Evolutionary conservation across 805 yeast species (phyloP), one percentile per base, ranked within the genome.

Genomic region (Nakazawaea pomicola): DNA sequence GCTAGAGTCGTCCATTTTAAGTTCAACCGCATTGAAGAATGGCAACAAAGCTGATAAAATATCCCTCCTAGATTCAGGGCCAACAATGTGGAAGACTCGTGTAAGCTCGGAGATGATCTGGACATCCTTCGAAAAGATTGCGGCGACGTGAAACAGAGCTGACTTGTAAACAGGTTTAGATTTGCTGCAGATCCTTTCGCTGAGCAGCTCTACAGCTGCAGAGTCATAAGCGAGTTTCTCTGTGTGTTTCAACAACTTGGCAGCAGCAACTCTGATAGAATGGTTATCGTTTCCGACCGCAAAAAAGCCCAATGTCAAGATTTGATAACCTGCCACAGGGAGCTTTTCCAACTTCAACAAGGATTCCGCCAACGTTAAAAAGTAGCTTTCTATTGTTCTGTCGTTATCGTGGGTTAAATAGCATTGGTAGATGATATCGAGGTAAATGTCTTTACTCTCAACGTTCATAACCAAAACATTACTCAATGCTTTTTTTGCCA

Each of bases 121-220:
- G 56, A 77, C 72, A 43, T 64, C 49, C 28, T 65, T 55, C 0
- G 95, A 90, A 56, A 87, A 76, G 45, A 80, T 78, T 6, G 81
- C 73, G 0, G 96, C 83, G 17, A 90, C 65, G 41, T 84, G 87
- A 49, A 83, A 82, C 41, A 91, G 73, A 0, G 95, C 95, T 31
- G 91, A 79, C 55, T 89, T 89, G 65, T 83, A 90, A 4, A 93
- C 88, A 6, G 88, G 85, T 50, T 83, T 78, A 6, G 95, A 83
- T 25, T 77, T 71, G 47, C 88, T 84, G 38, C 82, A 75, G 11
- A 88, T 74, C 28, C 86, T 72, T 53, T 86, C 91, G 27, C 77
- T 73, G 54, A 77, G 86, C 17, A 72, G 72, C 6, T 71, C 72
- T 2, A 81, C 64, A 12, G 72, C 68, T 0, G 78, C 67, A 1